These are phyloP conservation scores for Ashbya aceris DNA, from an alignment of 1,139 yeast species.

Conservation along the genomic window DNA sequence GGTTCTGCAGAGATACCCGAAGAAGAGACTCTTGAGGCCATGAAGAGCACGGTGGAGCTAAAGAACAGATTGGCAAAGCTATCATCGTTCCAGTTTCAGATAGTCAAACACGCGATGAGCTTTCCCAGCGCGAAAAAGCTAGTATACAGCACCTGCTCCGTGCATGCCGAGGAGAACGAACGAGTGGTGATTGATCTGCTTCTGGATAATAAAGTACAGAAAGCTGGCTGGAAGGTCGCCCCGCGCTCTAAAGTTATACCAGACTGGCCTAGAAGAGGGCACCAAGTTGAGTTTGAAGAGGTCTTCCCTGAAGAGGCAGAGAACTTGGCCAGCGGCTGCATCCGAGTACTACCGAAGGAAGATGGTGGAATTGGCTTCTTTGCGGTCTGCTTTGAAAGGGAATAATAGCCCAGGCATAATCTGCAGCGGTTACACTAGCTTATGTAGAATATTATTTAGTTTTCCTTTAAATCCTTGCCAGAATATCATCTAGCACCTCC, in stretches of 20 bases:
- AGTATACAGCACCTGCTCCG: conserved; percentile 93
- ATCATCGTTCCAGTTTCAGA: conserved; percentile 76
- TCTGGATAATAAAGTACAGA: conserved; percentile 48
- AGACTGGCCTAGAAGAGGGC: conserved; percentile 78
- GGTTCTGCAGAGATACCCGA: conserved; percentile 32
- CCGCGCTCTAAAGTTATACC: conserved; percentile 60
- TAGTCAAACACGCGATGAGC: conserved; percentile 77
- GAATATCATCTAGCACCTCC: conserved; percentile 74
- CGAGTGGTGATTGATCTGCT: conserved; percentile 74
- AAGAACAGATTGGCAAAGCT: conserved; percentile 60
- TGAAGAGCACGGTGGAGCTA: conserved; percentile 34
- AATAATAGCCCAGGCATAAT: conserved; percentile 1
- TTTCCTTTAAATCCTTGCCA: conserved; percentile 21
- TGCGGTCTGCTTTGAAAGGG: conserved; percentile 48
- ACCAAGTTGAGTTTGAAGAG: conserved; percentile 51
- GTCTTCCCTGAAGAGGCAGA: conserved; percentile 39
- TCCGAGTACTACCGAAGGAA: conserved; percentile 71
- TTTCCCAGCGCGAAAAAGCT: conserved; percentile 70
- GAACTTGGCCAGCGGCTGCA: conserved; percentile 72
- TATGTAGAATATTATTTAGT: neutral
- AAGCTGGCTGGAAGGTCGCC: conserved; percentile 70
- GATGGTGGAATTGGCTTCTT: conserved; percentile 98
- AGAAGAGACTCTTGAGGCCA: conserved; percentile 26
- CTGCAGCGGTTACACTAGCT: neutral
- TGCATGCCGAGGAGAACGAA: conserved; percentile 90